Conservation (phyloP, 495 filamentous ascomycete species). For the Beverwykella pulmonaria region DNA sequence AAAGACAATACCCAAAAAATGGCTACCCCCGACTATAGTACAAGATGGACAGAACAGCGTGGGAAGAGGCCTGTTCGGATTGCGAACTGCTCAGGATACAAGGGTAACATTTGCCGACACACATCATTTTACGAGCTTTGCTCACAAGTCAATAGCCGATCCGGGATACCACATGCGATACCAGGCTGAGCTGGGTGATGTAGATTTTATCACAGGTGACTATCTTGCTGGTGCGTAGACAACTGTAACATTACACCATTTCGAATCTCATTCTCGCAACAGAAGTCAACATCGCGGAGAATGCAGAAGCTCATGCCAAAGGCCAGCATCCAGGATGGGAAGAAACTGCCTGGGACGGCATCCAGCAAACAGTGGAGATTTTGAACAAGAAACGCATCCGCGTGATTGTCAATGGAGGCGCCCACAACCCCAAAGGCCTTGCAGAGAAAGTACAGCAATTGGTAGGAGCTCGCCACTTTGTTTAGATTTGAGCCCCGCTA, state of each 20-base stretch:
- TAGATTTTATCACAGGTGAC: constrained; percentile 61
- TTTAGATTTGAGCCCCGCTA: not conserved
- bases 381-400: constrained; percentile 44
- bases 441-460: constrained; percentile 45
- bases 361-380: constrained; percentile 51
- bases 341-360: constrained; percentile 51
- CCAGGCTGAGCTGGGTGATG: constrained; percentile 51
- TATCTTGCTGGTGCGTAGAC: constrained; percentile 53
- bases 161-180: constrained; percentile 52
- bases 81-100: constrained; percentile 55
- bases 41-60: constrained; percentile 31
- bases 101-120: constrained; percentile 40
- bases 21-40: constrained; percentile 7
- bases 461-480: constrained; percentile 35
- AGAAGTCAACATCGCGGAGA: constrained; percentile 55
- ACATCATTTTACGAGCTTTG: not conserved
- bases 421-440: constrained; percentile 39
- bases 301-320: constrained; percentile 47
- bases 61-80: constrained; percentile 49
- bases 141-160: constrained; percentile 43
- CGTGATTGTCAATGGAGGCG: constrained; percentile 45
- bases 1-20: not conserved
- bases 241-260: not conserved
- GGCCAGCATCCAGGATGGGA: constrained; percentile 51
- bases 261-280: not conserved